Evolutionary conservation across 345 rosid species (phyloP), one percentile per base, ranked within the genome.

Genomic region (Ailanthus altissimus): DNA sequence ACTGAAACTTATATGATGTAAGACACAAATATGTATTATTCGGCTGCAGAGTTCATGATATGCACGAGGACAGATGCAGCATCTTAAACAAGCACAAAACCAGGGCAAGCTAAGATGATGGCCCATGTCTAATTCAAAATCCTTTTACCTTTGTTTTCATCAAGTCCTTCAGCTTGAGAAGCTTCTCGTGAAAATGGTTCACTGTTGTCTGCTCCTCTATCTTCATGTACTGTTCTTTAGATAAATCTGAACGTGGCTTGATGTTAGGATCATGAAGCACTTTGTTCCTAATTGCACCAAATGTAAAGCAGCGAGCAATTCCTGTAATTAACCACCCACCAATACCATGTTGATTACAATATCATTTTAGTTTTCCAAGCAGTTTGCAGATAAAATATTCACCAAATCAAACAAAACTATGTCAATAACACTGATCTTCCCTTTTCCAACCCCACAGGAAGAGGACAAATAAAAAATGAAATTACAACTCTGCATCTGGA

Each of bases 221-320:
- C 80, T 90, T 92, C 83, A 84, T 79, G 81, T 92, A 92, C 56
- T 85, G 86, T 70, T 92, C 97, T 86, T 90, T 91, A 21, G 92
- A 88, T 78, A 94, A 79, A 82, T 87, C 89, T 6, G 63, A 75
- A 40, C 97, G 88, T n/a, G 94, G 94, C 66, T 64, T 79, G 80
- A 90, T 84, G 46, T 87, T 84, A 56, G 98, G 97, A 83, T 92
- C 89, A 59, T 92, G 98, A 75, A 94, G 94, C 71, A 86, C 86
- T 77, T 85, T 80, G 79, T 87, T 85, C 82, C 91, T 87, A 83
- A 90, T 92, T 77, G 97, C 98, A 74, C 97, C 97, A 66, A 90
- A 92, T 11, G 97, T 91, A 78, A 92, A 91, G 90, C 98, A 94
- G 53, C 94, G 93, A 69, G 97, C 97, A 74, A 94, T 91, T 80